Conservation (phyloP, 1,284 basidiomycete species). For the Malassezia sp. region DNA sequence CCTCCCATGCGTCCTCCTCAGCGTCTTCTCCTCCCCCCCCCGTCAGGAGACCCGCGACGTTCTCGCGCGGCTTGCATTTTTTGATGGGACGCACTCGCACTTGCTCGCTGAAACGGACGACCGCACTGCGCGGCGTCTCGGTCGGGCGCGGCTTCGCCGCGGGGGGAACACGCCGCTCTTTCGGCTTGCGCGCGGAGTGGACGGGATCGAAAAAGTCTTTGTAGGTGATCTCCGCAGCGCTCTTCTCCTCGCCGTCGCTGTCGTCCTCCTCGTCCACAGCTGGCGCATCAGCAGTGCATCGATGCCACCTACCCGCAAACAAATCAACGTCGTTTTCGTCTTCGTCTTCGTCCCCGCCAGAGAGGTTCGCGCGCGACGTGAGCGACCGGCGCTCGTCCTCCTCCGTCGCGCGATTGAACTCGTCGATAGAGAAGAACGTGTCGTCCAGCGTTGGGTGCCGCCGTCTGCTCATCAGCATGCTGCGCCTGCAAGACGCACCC, state of each 20-base stretch:
- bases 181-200: constrained; percentile 1
- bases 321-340: constrained; percentile 15
- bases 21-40: constrained; percentile 14
- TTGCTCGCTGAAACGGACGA: constrained; percentile 16
- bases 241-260: constrained; percentile 6
- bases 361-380: constrained; percentile 52
- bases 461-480: constrained; percentile 5
- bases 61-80: neutral
- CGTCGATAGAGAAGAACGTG: constrained; percentile 76
- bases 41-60: constrained; percentile 2
- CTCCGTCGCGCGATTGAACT: constrained; percentile 79
- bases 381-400: constrained; percentile 58
- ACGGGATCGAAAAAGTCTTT: constrained; percentile 58
- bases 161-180: neutral
- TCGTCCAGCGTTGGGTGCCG: constrained; percentile 67
- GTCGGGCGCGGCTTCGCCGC: neutral
- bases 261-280: constrained; percentile 16
- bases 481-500: too few relatives aligned
- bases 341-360: constrained; percentile 18
- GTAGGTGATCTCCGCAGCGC: constrained; percentile 47
- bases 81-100: constrained; percentile 17
- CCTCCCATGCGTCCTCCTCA: neutral
- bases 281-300: too few relatives aligned
- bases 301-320: constrained; percentile 5
- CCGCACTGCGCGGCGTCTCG: constrained; percentile 2